These are phyloP conservation scores for Lophiotrema nucula DNA, from an alignment of 495 filamentous ascomycete genomes.

Conservation along the genomic window DNA sequence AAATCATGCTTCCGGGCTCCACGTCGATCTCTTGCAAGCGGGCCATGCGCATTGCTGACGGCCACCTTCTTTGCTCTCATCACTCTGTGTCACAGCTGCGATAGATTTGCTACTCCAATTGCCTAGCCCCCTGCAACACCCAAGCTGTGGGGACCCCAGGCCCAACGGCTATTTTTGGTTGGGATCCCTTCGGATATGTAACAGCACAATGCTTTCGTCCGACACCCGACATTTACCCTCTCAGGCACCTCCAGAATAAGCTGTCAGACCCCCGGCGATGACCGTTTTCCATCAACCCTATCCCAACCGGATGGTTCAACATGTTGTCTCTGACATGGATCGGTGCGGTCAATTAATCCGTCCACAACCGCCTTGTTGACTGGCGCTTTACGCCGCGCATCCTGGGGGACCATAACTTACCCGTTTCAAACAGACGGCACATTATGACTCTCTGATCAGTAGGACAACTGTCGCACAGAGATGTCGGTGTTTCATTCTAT, in stretches of 20 bases:
- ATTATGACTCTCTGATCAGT: too few relatives aligned
- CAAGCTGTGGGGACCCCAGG: background rate
- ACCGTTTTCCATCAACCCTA: background rate
- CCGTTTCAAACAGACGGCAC: conserved; percentile 1
- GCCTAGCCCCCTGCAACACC: background rate
- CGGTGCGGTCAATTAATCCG: background rate
- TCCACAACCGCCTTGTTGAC: background rate
- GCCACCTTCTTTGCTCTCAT: background rate
- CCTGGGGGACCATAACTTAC: background rate
- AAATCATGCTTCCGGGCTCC: conserved; percentile 3
- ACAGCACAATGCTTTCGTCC: background rate
- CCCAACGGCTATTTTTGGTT: background rate
- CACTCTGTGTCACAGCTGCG: background rate
- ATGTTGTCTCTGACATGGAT: background rate
- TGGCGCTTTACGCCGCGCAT: background rate
- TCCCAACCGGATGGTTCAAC: too few relatives aligned
- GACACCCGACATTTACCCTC: background rate
- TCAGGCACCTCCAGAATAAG: background rate
- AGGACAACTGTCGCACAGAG: too few relatives aligned
- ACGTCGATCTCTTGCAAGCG: background rate
- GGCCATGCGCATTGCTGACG: conserved; percentile 15
- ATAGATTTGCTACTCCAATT: background rate
- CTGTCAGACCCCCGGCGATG: background rate
- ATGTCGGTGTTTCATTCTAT: too few relatives aligned
- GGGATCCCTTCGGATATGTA: background rate